Evolutionary conservation across 441 rosid genomes (phyloP).

Genomic region (Eruca vesicaria): DNA sequence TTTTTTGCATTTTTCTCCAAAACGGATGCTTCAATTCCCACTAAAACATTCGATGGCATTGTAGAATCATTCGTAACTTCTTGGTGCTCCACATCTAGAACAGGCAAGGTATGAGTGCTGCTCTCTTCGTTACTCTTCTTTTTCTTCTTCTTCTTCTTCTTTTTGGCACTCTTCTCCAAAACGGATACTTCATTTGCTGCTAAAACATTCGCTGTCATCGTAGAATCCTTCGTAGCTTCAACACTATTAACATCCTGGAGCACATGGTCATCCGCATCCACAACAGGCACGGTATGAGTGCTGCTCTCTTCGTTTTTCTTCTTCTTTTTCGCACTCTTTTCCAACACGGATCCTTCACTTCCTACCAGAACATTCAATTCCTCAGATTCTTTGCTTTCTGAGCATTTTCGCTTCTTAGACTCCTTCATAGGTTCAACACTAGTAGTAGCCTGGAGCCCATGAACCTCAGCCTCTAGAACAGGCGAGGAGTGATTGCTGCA

Average conservation of each 20-base stretch:
- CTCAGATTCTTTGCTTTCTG: not conserved
- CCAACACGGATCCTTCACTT: not conserved
- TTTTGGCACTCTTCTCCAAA: not conserved
- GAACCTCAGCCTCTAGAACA: not conserved
- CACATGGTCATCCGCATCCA: not conserved
- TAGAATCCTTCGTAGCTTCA: not conserved
- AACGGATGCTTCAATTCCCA: not conserved
- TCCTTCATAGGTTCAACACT: conserved; percentile 14
- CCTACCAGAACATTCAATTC: conserved; percentile 16
- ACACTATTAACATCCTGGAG: not conserved
- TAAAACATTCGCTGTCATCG: conserved; percentile 10
- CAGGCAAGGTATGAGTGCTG: not conserved
- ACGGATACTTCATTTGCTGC: not conserved
- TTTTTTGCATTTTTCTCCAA: not conserved
- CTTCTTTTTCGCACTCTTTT: not conserved
- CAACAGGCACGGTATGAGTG: not conserved
- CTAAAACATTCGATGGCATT: conserved; percentile 14
- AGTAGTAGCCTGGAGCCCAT: not conserved
- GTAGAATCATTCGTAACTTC: not conserved
- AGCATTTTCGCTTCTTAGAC: conserved; percentile 6
- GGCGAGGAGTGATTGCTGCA: not conserved
- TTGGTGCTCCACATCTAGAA: not conserved
- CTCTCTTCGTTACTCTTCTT: not conserved
- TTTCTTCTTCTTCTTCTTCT: not conserved
- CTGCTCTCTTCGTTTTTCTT: not conserved